These are phyloP conservation scores for Rasamsonia emersonii DNA, from an alignment of 2,329 filamentous ascomycete genomes.

Conservation along the genomic window DNA sequence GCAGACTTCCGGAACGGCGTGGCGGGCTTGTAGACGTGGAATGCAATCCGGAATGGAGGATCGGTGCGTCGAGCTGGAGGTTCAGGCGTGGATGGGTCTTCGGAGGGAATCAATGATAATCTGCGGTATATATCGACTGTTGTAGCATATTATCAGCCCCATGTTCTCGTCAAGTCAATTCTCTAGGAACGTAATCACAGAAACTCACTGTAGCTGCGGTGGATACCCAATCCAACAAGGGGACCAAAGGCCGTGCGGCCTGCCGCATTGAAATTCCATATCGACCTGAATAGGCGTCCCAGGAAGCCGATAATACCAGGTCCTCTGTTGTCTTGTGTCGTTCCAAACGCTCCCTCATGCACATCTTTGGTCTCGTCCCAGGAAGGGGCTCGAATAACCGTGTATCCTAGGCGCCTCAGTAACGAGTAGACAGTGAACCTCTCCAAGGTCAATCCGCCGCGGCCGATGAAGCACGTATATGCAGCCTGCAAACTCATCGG, in stretches of 20 bases:
- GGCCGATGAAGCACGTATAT: constrained; percentile 74
- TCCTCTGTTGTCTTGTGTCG: constrained; percentile 9
- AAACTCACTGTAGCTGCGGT: constrained; percentile 43
- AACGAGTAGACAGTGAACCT: constrained; percentile 83
- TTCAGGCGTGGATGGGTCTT: constrained; percentile 46
- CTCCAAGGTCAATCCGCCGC: constrained; percentile 58
- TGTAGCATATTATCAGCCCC: constrained; percentile 18
- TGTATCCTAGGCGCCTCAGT: constrained; percentile 74
- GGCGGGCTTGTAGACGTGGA: constrained; percentile 71
- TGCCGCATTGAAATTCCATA: constrained; percentile 19
- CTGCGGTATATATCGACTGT: constrained; percentile 67
- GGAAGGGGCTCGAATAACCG: constrained; percentile 61
- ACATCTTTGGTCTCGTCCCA: constrained; percentile 33
- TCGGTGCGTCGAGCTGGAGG: constrained; percentile 17
- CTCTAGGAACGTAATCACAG: background rate
- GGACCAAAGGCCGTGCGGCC: constrained; percentile 35
- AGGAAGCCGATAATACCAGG: constrained; percentile 22
- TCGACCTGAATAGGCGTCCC: constrained; percentile 24
- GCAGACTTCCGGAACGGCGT: constrained; percentile 67
- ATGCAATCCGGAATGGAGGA: constrained; percentile 63
- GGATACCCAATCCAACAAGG: constrained; percentile 44
- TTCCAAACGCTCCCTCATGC: constrained; percentile 4
- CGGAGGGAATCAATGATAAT: constrained; percentile 62
- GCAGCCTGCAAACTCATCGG: constrained; percentile 87
- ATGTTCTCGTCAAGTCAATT: background rate